Percentiles rank a stretch among this genome's conserved stretches.
phyloP scores from a whole-genome alignment of 768 basidiomycete species.

The Psilocybe subaeruginosa region DNA sequence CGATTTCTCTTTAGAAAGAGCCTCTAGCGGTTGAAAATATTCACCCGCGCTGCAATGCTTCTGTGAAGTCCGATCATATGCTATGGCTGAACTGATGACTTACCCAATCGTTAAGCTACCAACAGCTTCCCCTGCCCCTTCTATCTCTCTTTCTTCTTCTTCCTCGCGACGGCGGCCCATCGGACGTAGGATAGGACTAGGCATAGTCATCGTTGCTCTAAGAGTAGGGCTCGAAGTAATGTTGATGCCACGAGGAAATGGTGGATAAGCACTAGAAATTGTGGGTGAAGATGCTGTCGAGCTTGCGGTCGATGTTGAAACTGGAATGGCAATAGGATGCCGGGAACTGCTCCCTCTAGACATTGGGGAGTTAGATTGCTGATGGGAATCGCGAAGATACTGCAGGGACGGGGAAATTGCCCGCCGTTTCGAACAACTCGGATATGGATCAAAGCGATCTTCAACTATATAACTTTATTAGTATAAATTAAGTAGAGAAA shows the following conservation, averaged over 20 bases:
- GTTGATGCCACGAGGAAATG: slow-evolving; percentile 51
- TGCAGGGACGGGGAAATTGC: slow-evolving; percentile 83
- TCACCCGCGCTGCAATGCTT: background rate
- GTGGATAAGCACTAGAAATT: slow-evolving; percentile 51
- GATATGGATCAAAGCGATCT: slow-evolving; percentile 86
- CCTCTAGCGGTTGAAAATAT: slow-evolving; percentile 1
- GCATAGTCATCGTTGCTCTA: slow-evolving; percentile 61
- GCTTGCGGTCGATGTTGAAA: slow-evolving; percentile 55
- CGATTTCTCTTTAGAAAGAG: background rate
- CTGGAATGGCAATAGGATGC: slow-evolving; percentile 70
- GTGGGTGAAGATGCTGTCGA: slow-evolving; percentile 79
- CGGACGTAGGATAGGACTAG: slow-evolving; percentile 78
- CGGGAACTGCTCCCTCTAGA: slow-evolving; percentile 46
- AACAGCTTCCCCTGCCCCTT: slow-evolving; percentile 81
- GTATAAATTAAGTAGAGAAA: background rate
- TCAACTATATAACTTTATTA: slow-evolving; percentile 52
- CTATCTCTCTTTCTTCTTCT: slow-evolving; percentile 71
- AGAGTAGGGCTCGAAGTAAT: slow-evolving; percentile 78
- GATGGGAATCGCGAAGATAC: slow-evolving; percentile 63
- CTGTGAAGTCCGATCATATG: background rate
- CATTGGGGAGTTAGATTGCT: slow-evolving; percentile 52
- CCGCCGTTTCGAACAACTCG: slow-evolving; percentile 74
- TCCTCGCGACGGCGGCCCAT: slow-evolving; percentile 60
- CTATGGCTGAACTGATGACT: slow-evolving; percentile 6
- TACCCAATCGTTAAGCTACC: slow-evolving; percentile 57